Evolutionary conservation across 208 protist genomes (phyloP).

Genomic region (Crithidia bombi): DNA sequence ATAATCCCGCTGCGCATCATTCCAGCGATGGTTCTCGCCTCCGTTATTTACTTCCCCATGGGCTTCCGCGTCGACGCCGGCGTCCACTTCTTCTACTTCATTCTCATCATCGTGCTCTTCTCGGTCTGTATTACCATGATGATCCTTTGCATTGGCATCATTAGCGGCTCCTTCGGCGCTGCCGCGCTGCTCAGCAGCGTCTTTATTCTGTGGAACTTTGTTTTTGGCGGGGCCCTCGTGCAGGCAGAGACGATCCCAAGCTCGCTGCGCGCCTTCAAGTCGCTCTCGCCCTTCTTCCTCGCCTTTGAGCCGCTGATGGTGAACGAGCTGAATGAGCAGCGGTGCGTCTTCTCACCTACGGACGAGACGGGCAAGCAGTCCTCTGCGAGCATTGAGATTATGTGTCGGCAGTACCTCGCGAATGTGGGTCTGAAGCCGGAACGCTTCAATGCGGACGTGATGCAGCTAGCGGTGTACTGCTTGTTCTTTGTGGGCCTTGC

Average conservation of each 20-base stretch:
- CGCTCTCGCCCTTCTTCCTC: conserved; percentile 89
- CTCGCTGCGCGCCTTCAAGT: conserved; percentile 64
- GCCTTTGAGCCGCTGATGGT: conserved; percentile 91
- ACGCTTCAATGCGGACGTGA: conserved; percentile 83
- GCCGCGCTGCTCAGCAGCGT: conserved; percentile 88
- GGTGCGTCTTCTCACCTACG: conserved; percentile 80
- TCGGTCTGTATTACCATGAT: conserved; percentile 83
- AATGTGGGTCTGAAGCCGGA: conserved; percentile 78
- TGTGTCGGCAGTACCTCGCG: conserved; percentile 87
- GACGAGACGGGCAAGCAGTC: conserved; percentile 79
- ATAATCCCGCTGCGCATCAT: conserved; percentile 88
- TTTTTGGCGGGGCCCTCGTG: conserved; percentile 92
- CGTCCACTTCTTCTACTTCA: conserved; percentile 88
- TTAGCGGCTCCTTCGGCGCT: conserved; percentile 75
- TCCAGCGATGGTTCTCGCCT: conserved; percentile 80
- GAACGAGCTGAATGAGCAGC: conserved; percentile 91
- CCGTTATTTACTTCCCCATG: conserved; percentile 93
- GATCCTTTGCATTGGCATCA: conserved; percentile 81
- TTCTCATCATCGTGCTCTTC: conserved; percentile 85
- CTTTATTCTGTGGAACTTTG: conserved; percentile 91
- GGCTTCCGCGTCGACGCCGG: conserved; percentile 84
- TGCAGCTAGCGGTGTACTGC: conserved; percentile 69
- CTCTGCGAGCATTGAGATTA: conserved; percentile 61
- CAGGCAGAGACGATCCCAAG: conserved; percentile 83
- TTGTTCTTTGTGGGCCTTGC: conserved; percentile 57